These are phyloP conservation scores for Herpotrichia juniperi DNA, from an alignment of 2,329 filamentous ascomycete genomes.

Conservation along the genomic window DNA sequence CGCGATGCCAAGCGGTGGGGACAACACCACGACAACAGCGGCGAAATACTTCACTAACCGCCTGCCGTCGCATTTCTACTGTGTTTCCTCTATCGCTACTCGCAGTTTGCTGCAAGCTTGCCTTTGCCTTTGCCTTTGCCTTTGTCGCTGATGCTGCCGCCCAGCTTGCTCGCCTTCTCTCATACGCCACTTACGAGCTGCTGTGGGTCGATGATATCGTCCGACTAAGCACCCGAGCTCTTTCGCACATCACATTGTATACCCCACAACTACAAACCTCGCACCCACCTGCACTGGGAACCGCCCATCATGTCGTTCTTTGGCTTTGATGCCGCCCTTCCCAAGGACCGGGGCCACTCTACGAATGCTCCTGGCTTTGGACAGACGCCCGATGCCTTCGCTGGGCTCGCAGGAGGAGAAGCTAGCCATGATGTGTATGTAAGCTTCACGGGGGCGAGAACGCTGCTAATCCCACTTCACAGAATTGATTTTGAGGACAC, in stretches of 20 bases:
- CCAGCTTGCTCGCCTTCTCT: not conserved
- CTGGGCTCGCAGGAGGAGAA: slow-evolving; percentile 65
- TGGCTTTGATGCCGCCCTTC: slow-evolving; percentile 77
- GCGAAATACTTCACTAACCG: too few species aligned
- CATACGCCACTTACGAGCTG: not conserved
- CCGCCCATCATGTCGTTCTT: slow-evolving; percentile 80
- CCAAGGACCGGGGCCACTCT: slow-evolving; percentile 69
- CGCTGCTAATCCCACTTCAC: slow-evolving; percentile 52
- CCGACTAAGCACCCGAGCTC: not conserved
- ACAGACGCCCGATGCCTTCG: slow-evolving; percentile 84
- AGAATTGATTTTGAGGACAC: slow-evolving; percentile 94
- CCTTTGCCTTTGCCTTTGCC: not conserved
- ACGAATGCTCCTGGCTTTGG: slow-evolving; percentile 79
- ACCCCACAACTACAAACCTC: not conserved
- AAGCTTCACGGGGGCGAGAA: slow-evolving; percentile 2
- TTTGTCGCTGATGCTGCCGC: not conserved
- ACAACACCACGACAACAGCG: too few species aligned
- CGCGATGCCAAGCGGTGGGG: too few species aligned
- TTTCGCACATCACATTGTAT: not conserved
- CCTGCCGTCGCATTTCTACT: too few species aligned
- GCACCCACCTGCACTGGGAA: not conserved
- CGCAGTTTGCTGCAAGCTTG: not conserved
- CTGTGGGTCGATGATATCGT: not conserved
- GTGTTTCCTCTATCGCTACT: not conserved
- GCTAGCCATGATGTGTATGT: slow-evolving; percentile 66